phyloP scores from a whole-genome alignment of 208 protist genomes.

The Leishmania mexicana region DNA sequence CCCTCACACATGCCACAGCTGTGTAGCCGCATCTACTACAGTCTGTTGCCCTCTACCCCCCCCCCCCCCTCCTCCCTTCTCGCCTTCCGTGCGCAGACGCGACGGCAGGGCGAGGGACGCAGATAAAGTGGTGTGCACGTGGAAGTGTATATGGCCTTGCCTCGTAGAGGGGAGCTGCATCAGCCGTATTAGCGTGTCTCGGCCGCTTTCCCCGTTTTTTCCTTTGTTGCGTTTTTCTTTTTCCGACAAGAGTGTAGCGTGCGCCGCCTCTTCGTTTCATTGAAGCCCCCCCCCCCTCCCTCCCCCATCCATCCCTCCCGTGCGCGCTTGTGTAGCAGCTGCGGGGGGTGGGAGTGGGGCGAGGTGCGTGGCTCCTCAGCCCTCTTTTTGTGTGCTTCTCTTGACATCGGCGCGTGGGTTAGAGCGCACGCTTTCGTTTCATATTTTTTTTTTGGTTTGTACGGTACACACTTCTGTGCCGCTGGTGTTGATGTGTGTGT shows the following conservation, averaged over 20 bases:
- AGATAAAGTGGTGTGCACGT: background rate
- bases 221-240: background rate
- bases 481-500: background rate
- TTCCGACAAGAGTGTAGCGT: background rate
- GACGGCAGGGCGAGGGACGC: background rate
- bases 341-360: no score
- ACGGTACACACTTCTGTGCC: background rate
- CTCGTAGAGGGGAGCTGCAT: background rate
- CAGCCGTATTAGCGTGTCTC: background rate
- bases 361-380: background rate
- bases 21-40: background rate
- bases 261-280: background rate
- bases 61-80: background rate
- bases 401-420: background rate
- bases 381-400: background rate
- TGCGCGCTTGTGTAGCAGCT: background rate
- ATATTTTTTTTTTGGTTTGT: conserved; percentile 11
- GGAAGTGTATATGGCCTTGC: background rate
- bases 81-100: background rate
- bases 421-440: conserved; percentile 5
- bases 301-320: no score
- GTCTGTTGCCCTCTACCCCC: background rate
- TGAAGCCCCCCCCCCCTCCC: background rate
- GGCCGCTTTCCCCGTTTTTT: background rate
- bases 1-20: background rate